Evolutionary conservation across 805 yeast species (phyloP).

Genomic region (Kodamaea kaohsiungensis): DNA sequence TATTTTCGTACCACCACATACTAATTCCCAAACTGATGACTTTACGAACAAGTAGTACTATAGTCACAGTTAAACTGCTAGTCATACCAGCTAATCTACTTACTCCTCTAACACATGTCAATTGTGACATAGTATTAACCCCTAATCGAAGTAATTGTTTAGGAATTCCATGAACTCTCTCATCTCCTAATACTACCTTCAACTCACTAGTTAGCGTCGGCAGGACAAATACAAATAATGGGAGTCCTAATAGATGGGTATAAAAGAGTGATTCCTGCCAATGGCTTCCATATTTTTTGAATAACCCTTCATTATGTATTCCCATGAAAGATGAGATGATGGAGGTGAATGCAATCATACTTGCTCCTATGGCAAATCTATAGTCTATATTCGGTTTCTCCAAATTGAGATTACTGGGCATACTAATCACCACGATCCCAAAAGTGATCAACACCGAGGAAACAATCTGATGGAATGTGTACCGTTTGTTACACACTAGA

Average conservation of each 20-base stretch:
- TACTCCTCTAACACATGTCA: slow-evolving; percentile 66
- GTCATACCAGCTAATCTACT: slow-evolving; percentile 57
- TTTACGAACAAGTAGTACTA: slow-evolving; percentile 62
- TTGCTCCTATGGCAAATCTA: slow-evolving; percentile 34
- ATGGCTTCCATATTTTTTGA: slow-evolving; percentile 49
- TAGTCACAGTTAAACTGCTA: slow-evolving; percentile 63
- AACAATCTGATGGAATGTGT: slow-evolving; percentile 45
- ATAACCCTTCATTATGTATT: slow-evolving; percentile 54
- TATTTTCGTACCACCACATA: slow-evolving; percentile 51
- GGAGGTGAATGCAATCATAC: slow-evolving; percentile 48
- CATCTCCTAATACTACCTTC: slow-evolving; percentile 9
- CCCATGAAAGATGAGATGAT: slow-evolving; percentile 58
- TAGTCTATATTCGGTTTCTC: slow-evolving; percentile 9
- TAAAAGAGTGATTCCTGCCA: slow-evolving; percentile 71
- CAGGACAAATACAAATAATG: slow-evolving; percentile 46
- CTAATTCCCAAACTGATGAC: slow-evolving; percentile 61
- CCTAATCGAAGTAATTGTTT: slow-evolving; percentile 15
- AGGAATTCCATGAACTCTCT: slow-evolving; percentile 11
- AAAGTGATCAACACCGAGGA: slow-evolving; percentile 53
- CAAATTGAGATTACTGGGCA: slow-evolving; percentile 9
- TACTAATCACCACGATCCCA: slow-evolving; percentile 52
- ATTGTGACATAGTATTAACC: slow-evolving; percentile 24
- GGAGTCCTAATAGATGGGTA: slow-evolving; percentile 56
- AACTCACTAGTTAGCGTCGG: slow-evolving; percentile 20
- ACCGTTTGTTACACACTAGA: slow-evolving; percentile 44